Evolutionary conservation across 495 filamentous ascomycete species (phyloP).

Genomic region (Penicillium ucsense): DNA sequence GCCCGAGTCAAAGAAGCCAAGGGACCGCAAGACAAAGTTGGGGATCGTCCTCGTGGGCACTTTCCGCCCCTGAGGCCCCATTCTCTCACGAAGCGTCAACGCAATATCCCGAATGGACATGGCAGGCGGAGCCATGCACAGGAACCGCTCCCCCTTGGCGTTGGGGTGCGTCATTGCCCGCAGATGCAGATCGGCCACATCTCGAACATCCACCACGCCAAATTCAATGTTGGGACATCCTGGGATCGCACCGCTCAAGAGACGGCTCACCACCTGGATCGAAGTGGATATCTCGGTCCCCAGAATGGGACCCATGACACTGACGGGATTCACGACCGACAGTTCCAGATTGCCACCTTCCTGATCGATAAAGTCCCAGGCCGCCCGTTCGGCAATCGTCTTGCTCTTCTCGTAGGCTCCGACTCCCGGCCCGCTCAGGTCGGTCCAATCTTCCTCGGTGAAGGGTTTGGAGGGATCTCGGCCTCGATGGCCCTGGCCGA

Average conservation of each 20-base stretch:
- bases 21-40: neutral
- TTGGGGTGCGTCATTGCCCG: slow-evolving; percentile 6
- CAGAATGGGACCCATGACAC: slow-evolving; percentile 3
- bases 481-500: neutral
- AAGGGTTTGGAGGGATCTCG: neutral
- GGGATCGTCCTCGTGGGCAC: slow-evolving; percentile 2
- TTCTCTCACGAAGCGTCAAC: neutral
- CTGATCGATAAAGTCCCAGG: slow-evolving; percentile 5
- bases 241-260: slow-evolving; percentile 2
- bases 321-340: slow-evolving; percentile 2
- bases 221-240: slow-evolving; percentile 4
- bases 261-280: slow-evolving; percentile 2
- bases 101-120: slow-evolving; percentile 1
- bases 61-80: slow-evolving; percentile 2
- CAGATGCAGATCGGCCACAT: slow-evolving; percentile 5
- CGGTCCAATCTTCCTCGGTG: slow-evolving; percentile 5
- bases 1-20: slow-evolving; percentile 1
- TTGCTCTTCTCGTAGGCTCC: slow-evolving; percentile 7
- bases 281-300: slow-evolving; percentile 1
- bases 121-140: slow-evolving; percentile 1
- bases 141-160: slow-evolving; percentile 3
- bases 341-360: slow-evolving; percentile 3
- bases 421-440: neutral
- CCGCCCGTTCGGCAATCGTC: slow-evolving; percentile 4
- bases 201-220: slow-evolving; percentile 5